Conservation (phyloP, 2,329 filamentous ascomycete genomes). For the Chalaropsis ovoidea region DNA sequence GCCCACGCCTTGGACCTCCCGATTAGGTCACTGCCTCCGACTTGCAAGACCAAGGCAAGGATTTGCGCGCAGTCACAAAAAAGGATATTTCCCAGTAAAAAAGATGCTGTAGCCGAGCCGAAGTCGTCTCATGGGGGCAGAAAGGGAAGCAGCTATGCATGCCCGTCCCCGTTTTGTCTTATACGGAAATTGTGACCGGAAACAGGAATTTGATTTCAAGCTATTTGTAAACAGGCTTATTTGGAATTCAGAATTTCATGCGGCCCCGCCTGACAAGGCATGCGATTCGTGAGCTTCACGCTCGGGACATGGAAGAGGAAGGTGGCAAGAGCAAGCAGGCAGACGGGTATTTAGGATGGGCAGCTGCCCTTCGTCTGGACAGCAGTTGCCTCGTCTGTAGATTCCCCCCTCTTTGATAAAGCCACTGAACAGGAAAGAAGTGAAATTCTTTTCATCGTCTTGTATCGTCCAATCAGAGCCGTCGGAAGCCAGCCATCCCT, state of each 20-base stretch:
- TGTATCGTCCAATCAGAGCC: too few relatives aligned
- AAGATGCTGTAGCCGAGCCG: not conserved
- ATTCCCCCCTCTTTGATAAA: not conserved
- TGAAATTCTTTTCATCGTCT: not conserved
- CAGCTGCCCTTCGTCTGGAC: not conserved
- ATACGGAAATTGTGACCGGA: not conserved
- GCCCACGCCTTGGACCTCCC: not conserved
- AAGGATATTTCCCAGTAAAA: not conserved
- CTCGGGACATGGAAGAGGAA: not conserved
- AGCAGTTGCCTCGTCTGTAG: not conserved
- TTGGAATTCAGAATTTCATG: not conserved
- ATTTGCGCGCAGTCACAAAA: not conserved
- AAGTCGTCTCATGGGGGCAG: not conserved
- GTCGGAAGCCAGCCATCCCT: not conserved
- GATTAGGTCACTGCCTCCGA: constrained; percentile 6
- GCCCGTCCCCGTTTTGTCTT: not conserved
- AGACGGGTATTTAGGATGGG: not conserved
- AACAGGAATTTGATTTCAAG: not conserved
- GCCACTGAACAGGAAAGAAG: not conserved
- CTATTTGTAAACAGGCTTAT: not conserved
- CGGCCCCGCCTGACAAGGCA: too few relatives aligned
- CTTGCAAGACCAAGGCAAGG: not conserved
- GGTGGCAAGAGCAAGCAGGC: not conserved
- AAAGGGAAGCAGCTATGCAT: not conserved
- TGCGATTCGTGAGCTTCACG: too few relatives aligned